Base-by-base conservation (phyloP, 2,329 filamentous ascomycete species). In the Dryadomyces quercus-mongolicae region DNA sequence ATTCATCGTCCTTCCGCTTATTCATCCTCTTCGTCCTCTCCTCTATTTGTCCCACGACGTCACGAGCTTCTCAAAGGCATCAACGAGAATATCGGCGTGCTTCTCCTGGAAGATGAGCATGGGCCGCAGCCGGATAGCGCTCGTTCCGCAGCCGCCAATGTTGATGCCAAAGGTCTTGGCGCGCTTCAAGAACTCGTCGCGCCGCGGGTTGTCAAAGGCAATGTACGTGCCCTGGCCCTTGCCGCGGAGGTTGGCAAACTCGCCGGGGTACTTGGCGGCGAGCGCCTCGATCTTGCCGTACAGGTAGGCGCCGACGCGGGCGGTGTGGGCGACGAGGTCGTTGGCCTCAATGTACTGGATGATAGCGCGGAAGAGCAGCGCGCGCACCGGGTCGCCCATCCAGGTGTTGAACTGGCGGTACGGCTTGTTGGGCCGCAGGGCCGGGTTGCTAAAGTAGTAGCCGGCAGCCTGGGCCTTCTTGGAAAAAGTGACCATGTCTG, bases 381-480 rank as follows among this genome's bases (percentile, higher is more conserved):
- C 88, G 57, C 88, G 84, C 15, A 86, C 84, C 16, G 90, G 90
- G 72, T 95, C 90, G 63, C 90, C 90, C 85, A 95, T 94, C 90
- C 90, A 95, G 50, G 89, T 95, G 77, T 95, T 95, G 78, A 95
- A 95, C 72, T 95, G 90, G 58, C 90, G 84, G 76, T 95, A 95
- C 6, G 91, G 86, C 78, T 91, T 91, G 76, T 95, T 95, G 58
- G 90, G 90, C 13, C 87, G 78, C 61, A 95, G 77, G 45, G 81
- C 82, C 10, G 81, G 78, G 76, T 93, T 85, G 57, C 85, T 85
- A 67, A 84, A 95, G 77, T 93, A 95, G 78, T 92, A 95, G 38
- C 90, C 90, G 7, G 91, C 90, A 2, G 90, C 88, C 73, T 95
- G 90, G 3, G 90, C 91, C 77, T 95, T 95, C 77, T 95, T 95